Evolutionary conservation across 768 basidiomycete genomes (phyloP).

Genomic region (Filobasidium wieringae): DNA sequence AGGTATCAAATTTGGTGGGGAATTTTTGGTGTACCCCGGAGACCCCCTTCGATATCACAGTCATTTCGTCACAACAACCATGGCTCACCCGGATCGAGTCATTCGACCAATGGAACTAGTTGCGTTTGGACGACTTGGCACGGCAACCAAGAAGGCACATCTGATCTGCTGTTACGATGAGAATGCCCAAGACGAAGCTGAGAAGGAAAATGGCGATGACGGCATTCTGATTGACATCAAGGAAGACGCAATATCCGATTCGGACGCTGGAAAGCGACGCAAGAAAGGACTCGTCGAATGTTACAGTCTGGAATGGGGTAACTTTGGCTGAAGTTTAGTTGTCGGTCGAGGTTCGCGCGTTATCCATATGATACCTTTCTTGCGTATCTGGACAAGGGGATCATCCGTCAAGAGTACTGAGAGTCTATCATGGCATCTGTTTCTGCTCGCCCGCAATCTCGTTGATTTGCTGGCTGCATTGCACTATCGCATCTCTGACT

Average conservation of each 20-base stretch:
- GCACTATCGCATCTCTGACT: slow-evolving; percentile 36
- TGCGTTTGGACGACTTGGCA: slow-evolving; percentile 87
- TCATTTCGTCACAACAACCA: slow-evolving; percentile 78
- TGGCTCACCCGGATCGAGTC: slow-evolving; percentile 48
- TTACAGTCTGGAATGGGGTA: slow-evolving; percentile 41
- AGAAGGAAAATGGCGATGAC: background rate
- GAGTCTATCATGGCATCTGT: background rate
- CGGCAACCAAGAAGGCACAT: slow-evolving; percentile 93
- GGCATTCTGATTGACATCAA: background rate
- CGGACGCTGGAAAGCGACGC: background rate
- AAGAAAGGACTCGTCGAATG: slow-evolving; percentile 27
- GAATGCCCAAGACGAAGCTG: slow-evolving; percentile 43
- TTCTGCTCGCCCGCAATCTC: slow-evolving; percentile 22
- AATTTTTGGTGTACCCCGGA: slow-evolving; percentile 92
- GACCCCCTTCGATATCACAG: slow-evolving; percentile 94
- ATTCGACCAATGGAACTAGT: slow-evolving; percentile 87
- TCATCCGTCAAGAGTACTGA: too few relatives aligned
- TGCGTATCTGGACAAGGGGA: too few relatives aligned
- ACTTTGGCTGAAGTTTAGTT: slow-evolving; percentile 31
- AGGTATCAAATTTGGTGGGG: slow-evolving; percentile 88
- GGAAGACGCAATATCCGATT: slow-evolving; percentile 43
- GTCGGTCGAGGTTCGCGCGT: too few relatives aligned
- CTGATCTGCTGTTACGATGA: slow-evolving; percentile 74
- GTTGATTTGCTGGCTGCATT: slow-evolving; percentile 32
- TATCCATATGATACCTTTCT: too few relatives aligned